Evolutionary conservation across 179 eudicot genomes (phyloP).

Genomic region (Nepenthes alata): DNA sequence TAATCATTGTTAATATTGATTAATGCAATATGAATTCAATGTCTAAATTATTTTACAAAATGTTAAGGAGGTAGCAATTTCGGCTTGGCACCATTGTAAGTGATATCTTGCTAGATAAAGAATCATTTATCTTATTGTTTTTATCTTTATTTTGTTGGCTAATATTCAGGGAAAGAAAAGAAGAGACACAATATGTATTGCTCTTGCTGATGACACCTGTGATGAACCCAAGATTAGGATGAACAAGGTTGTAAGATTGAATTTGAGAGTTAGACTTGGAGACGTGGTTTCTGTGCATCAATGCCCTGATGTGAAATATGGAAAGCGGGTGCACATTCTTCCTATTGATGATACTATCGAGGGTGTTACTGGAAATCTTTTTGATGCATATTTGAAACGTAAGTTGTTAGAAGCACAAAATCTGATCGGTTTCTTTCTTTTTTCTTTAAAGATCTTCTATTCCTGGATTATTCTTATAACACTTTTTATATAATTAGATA

Average conservation of each 20-base stretch:
- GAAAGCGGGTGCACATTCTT: constrained; percentile 56
- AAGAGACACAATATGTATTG: constrained; percentile 55
- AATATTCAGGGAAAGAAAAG: constrained; percentile 46
- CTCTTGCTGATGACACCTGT: constrained; percentile 54
- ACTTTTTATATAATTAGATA: no score
- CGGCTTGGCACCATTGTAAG: no score
- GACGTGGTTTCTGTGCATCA: constrained; percentile 21
- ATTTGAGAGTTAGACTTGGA: constrained; percentile 21
- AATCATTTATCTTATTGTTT: no score
- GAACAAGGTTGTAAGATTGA: constrained; percentile 54
- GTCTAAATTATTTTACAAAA: no score
- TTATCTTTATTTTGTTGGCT: not conserved
- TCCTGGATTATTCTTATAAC: no score
- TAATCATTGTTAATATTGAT: no score
- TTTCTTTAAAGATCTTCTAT: no score
- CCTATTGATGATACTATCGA: constrained; percentile 56
- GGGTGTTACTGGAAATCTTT: constrained; percentile 51
- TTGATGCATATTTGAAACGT: constrained; percentile 57
- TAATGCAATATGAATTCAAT: no score
- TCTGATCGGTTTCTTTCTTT: not conserved
- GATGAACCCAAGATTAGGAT: constrained; percentile 53
- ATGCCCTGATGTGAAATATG: constrained; percentile 36
- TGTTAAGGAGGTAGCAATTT: no score
- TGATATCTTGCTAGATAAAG: no score
- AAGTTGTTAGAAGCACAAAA: constrained; percentile 9